Evolutionary conservation across 768 basidiomycete genomes (phyloP).

Genomic region (Tephrocybe rancida): DNA sequence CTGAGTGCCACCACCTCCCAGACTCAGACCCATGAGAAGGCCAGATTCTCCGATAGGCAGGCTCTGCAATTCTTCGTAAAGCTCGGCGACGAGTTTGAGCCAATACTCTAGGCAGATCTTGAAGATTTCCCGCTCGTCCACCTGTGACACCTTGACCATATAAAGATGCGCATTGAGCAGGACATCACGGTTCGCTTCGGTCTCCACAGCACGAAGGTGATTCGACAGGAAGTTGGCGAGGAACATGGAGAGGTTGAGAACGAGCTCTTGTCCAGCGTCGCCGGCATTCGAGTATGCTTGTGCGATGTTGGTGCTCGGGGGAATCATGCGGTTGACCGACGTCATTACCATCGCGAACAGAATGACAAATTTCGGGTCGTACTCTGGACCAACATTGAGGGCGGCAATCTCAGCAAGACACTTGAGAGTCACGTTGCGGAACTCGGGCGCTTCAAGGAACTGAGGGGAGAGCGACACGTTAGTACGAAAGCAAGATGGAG

Average conservation of each 20-base stretch:
- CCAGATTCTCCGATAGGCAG: slow-evolving; percentile 87
- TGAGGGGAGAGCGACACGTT: slow-evolving; percentile 35
- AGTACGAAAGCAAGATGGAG: slow-evolving; percentile 8
- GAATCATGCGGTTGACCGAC: slow-evolving; percentile 94
- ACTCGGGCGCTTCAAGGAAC: slow-evolving; percentile 97
- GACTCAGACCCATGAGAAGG: slow-evolving; percentile 85
- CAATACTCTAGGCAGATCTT: slow-evolving; percentile 99
- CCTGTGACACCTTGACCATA: slow-evolving; percentile 97
- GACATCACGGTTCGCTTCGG: slow-evolving; percentile 86
- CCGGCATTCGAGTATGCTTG: slow-evolving; percentile 88
- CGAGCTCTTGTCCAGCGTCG: slow-evolving; percentile 94
- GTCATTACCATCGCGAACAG: slow-evolving; percentile 99
- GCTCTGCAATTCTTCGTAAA: slow-evolving; percentile 96
- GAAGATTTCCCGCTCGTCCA: slow-evolving; percentile 98
- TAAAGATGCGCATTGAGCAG: slow-evolving; percentile 96
- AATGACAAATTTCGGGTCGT: slow-evolving; percentile 97
- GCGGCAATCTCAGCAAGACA: slow-evolving; percentile 97
- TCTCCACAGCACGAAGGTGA: slow-evolving; percentile 94
- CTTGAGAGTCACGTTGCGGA: slow-evolving; percentile 95
- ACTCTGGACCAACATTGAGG: slow-evolving; percentile 93
- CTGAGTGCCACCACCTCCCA: slow-evolving; percentile 67
- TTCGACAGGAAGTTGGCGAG: slow-evolving; percentile 93
- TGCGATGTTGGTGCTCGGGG: slow-evolving; percentile 92
- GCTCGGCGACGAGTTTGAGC: slow-evolving; percentile 91
- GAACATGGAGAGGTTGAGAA: slow-evolving; percentile 97